A percentile compares a stretch with the other conserved stretches of the same genome.
Conservation (phyloP, 1,284 basidiomycete genomes). For the Malassezia sp. region DNA sequence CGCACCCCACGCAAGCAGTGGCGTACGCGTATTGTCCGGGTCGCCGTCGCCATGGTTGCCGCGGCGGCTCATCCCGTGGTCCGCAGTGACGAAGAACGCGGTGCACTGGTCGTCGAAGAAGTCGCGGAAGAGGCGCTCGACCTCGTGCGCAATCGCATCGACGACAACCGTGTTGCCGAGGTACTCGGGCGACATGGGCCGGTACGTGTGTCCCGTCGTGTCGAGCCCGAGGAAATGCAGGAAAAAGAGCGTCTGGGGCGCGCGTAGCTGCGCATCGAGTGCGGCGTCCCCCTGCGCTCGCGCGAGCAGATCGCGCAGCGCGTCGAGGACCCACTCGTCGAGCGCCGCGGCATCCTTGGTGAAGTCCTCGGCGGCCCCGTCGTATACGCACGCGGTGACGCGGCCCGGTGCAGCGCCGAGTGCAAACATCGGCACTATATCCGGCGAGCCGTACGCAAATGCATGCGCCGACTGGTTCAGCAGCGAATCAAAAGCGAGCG, state of each 20-base stretch:
- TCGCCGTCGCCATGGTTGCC: slow-evolving; percentile 85
- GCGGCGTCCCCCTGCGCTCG: slow-evolving; percentile 30
- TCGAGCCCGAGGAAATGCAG: slow-evolving; percentile 74
- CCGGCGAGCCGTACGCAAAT: slow-evolving; percentile 75
- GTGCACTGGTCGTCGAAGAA: slow-evolving; percentile 56
- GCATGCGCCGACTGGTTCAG: slow-evolving; percentile 71
- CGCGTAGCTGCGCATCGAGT: slow-evolving; percentile 51
- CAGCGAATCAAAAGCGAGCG: slow-evolving; percentile 77
- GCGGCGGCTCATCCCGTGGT: slow-evolving; percentile 79
- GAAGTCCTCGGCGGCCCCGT: slow-evolving; percentile 58
- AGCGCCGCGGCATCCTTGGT: slow-evolving; percentile 60
- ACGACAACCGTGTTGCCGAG: slow-evolving; percentile 73
- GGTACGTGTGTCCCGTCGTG: slow-evolving; percentile 74
- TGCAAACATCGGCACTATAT: slow-evolving; percentile 79
- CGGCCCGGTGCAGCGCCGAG: slow-evolving; percentile 58
- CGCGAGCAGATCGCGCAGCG: slow-evolving; percentile 52
- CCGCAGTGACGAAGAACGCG: slow-evolving; percentile 71
- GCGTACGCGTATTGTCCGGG: slow-evolving; percentile 76
- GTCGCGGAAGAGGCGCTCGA: slow-evolving; percentile 56
- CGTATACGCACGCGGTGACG: slow-evolving; percentile 65
- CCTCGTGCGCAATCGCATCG: slow-evolving; percentile 62
- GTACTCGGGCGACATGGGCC: slow-evolving; percentile 79
- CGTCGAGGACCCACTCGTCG: slow-evolving; percentile 68
- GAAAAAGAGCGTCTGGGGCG: slow-evolving; percentile 60
- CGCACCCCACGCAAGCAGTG: slow-evolving; percentile 70